These are phyloP conservation scores for Phytopythium mirpurense DNA, from an alignment of 352 stramenopile species.

Conservation along the genomic window DNA sequence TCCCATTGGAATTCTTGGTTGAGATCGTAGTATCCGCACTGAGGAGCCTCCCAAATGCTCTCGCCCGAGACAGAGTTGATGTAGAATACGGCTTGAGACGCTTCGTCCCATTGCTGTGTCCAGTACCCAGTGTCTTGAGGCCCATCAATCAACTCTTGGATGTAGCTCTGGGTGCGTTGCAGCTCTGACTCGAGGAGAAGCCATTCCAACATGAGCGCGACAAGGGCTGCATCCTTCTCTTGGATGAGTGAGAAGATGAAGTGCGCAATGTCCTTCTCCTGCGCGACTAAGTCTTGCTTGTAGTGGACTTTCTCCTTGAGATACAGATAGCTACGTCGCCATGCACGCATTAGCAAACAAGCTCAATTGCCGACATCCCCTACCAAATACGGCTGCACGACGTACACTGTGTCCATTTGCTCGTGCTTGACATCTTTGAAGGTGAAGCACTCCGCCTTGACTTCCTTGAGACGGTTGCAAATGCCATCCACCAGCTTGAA, in stretches of 20 bases:
- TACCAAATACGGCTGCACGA: neutral
- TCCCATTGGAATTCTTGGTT: slow-evolving; percentile 49
- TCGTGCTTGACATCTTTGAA: slow-evolving; percentile 49
- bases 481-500: slow-evolving; percentile 47
- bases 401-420: slow-evolving; percentile 65
- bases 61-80: slow-evolving; percentile 47
- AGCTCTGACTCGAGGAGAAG: slow-evolving; percentile 68
- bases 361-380: neutral
- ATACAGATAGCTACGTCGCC: slow-evolving; percentile 50
- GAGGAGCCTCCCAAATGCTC: slow-evolving; percentile 57
- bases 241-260: slow-evolving; percentile 63
- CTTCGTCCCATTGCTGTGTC: slow-evolving; percentile 64
- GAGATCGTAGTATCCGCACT: slow-evolving; percentile 51
- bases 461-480: slow-evolving; percentile 42
- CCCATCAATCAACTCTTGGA: slow-evolving; percentile 51
- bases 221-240: slow-evolving; percentile 43
- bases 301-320: slow-evolving; percentile 81
- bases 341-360: slow-evolving; percentile 7
- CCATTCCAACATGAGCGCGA: slow-evolving; percentile 73
- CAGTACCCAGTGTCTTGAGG: slow-evolving; percentile 42
- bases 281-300: slow-evolving; percentile 58
- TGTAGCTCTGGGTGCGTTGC: slow-evolving; percentile 50
- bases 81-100: slow-evolving; percentile 57
- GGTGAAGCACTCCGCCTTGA: slow-evolving; percentile 66
- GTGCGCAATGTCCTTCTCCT: slow-evolving; percentile 56